A percentile compares a stretch with the other conserved stretches of the same genome.
phyloP scores from a whole-genome alignment of 768 basidiomycete genomes.

The Arthromyces matolae region DNA sequence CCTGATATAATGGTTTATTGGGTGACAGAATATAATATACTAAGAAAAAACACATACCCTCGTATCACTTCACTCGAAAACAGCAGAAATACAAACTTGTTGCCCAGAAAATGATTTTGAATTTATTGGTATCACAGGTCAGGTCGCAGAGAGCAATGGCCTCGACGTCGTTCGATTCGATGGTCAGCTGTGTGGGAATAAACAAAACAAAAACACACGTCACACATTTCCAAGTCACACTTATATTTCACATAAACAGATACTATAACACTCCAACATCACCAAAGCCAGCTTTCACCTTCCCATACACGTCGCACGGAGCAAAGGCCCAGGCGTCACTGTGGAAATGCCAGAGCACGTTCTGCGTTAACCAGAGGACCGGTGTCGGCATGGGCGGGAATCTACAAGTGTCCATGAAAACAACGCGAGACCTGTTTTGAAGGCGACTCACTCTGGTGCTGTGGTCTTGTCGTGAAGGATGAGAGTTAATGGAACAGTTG shows the following conservation, averaged over 20 bases:
- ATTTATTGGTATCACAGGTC: not conserved
- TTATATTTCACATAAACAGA: too few species aligned
- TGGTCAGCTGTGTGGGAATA: constrained; percentile 27
- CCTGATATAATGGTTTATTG: constrained; percentile 17
- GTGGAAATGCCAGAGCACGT: constrained; percentile 22
- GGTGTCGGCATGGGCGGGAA: constrained; percentile 27
- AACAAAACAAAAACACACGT: constrained; percentile 15
- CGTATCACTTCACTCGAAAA: not conserved
- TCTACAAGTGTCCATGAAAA: constrained; percentile 5
- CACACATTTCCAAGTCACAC: too few species aligned
- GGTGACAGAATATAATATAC: constrained; percentile 16
- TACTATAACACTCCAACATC: too few species aligned
- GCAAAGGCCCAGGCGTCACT: constrained; percentile 29
- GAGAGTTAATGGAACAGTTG: constrained; percentile 20
- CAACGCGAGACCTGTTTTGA: not conserved
- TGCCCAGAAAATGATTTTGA: not conserved
- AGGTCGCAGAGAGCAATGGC: constrained; percentile 9
- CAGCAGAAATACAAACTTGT: not conserved
- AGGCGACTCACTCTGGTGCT: constrained; percentile 20
- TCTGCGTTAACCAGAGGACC: constrained; percentile 20
- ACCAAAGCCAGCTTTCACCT: constrained; percentile 5
- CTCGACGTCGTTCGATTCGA: constrained; percentile 27
- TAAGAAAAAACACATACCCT: constrained; percentile 14
- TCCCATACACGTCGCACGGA: constrained; percentile 27
- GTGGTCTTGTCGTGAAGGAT: constrained; percentile 20